Evolutionary conservation across 2,329 filamentous ascomycete species (phyloP).

Genomic region (Fonsecaea erecta): DNA sequence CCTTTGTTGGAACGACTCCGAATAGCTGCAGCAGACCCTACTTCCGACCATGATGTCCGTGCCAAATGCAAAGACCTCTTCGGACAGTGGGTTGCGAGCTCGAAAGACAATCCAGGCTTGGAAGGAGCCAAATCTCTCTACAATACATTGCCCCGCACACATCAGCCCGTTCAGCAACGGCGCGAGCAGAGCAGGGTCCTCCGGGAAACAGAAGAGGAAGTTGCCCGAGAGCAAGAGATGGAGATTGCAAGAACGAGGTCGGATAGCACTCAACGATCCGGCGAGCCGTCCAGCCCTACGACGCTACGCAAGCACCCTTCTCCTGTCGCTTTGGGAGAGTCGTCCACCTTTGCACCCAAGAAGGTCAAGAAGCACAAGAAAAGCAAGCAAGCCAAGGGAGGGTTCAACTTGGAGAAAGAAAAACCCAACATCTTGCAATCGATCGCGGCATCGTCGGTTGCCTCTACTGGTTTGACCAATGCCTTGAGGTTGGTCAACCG

Average conservation of each 20-base stretch:
- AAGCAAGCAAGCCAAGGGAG: constrained; percentile 53
- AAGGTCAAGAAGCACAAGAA: constrained; percentile 47
- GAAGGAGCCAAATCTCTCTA: constrained; percentile 80
- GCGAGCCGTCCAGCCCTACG: constrained; percentile 29
- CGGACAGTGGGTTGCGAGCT: constrained; percentile 78
- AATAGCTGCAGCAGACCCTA: constrained; percentile 80
- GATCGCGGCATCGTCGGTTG: constrained; percentile 88
- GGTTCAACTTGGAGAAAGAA: constrained; percentile 83
- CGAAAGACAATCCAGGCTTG: constrained; percentile 79
- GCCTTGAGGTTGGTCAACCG: constrained; percentile 87
- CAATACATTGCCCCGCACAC: constrained; percentile 67
- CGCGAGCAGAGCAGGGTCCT: constrained; percentile 83
- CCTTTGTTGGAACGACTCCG: constrained; percentile 88
- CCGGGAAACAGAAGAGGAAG: constrained; percentile 74
- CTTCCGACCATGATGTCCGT: constrained; percentile 83
- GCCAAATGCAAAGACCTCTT: constrained; percentile 88
- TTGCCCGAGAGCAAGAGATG: constrained; percentile 59
- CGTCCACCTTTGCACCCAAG: constrained; percentile 35
- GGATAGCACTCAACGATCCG: constrained; percentile 23
- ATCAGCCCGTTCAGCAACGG: constrained; percentile 66
- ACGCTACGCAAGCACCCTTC: constrained; percentile 32
- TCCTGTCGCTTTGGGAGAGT: constrained; percentile 33
- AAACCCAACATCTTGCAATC: constrained; percentile 83
- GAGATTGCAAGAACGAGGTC: constrained; percentile 27
- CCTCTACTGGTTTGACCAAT: constrained; percentile 88